Base-by-base conservation (phyloP, 345 rosid genomes). In the Populus deltoides region DNA sequence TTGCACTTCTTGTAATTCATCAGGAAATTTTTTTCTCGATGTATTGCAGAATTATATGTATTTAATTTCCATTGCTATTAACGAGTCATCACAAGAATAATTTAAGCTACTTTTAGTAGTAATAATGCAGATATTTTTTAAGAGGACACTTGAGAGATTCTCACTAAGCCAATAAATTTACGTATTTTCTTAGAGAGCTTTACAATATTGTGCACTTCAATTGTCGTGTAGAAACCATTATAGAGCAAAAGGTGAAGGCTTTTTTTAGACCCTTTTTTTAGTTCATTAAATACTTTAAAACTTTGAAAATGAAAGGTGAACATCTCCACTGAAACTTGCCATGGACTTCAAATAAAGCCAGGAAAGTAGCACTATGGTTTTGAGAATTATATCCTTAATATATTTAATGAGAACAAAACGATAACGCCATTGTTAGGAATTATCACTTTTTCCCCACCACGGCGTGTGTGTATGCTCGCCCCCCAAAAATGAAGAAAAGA, bases 271-370 rank as follows among this genome's bases (percentile, higher is more conserved):
- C 15, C 10, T 70, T 25, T 51, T 35, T 17, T 45, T 45, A 16
- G n/a, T 51, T 51, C 59, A 51, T 66, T 35, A 31, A 20, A 7
- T 8, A 4, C 62, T 57, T 25, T 38, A 7, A 16, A 36, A 59
- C 8, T 7, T 24, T 17, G 66, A 73, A 73, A 73, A 73, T 3
- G 67, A 73, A 57, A 55, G 53, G 77, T 4, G 27, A 59, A 3
- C 18, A 25, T 74, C 77, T 17, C 68, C 77, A 62, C 69, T 62
- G 18, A 62, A 74, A 41, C 68, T 12, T 59, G 68, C 38, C 68
- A 38, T 38, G 6, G 24, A 18, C 66, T 72, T 9, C 41, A 27
- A 6, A 71, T 45, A 4, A 16, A 22, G 22, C 61, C 22, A 51
- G 25, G 17, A 29, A 29, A 27, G 49, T 49, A 25, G 39, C 74